These are phyloP conservation scores for Yamadazyma sp. DNA, from an alignment of 805 yeast genomes.

Conservation along the genomic window DNA sequence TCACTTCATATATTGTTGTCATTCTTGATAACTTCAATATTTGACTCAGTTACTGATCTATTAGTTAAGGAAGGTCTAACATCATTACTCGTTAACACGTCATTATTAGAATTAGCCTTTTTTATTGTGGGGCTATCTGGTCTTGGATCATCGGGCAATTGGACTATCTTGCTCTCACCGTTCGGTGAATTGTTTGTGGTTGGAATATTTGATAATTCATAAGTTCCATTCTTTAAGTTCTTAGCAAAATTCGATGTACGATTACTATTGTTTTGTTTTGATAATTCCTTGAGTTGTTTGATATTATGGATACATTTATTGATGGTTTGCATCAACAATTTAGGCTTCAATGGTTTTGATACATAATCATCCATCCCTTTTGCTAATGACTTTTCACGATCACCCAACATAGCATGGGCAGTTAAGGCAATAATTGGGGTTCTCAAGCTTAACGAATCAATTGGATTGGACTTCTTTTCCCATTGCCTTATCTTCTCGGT, in stretches of 20 bases:
- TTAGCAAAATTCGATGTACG: slow-evolving; percentile 46
- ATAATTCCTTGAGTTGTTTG: slow-evolving; percentile 56
- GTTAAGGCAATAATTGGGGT: slow-evolving; percentile 89
- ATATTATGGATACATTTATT: slow-evolving; percentile 76
- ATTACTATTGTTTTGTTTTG: slow-evolving; percentile 45
- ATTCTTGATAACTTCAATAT: slow-evolving; percentile 1
- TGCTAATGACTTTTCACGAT: slow-evolving; percentile 78
- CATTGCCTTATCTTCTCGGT: slow-evolving; percentile 82
- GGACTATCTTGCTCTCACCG: slow-evolving; percentile 7
- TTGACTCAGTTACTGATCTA: slow-evolving; percentile 31
- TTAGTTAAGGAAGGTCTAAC: slow-evolving; percentile 18
- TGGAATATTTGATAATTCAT: slow-evolving; percentile 16
- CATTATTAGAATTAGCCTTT: slow-evolving; percentile 31
- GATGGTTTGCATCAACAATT: slow-evolving; percentile 77
- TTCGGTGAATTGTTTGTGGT: slow-evolving; percentile 9
- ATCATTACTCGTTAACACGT: slow-evolving; percentile 9
- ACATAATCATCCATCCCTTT: slow-evolving; percentile 93
- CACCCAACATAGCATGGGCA: slow-evolving; percentile 94
- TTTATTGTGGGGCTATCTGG: slow-evolving; percentile 20
- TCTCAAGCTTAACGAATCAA: slow-evolving; percentile 64
- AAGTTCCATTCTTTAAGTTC: slow-evolving; percentile 36
- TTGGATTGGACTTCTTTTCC: slow-evolving; percentile 77
- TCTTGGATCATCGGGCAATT: slow-evolving; percentile 10
- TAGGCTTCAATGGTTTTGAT: slow-evolving; percentile 84
- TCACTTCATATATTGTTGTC: neutral